Evolutionary conservation across 495 filamentous ascomycete genomes (phyloP), one percentile per base, ranked within the genome.

Genomic region (Tetracladium setigerum): DNA sequence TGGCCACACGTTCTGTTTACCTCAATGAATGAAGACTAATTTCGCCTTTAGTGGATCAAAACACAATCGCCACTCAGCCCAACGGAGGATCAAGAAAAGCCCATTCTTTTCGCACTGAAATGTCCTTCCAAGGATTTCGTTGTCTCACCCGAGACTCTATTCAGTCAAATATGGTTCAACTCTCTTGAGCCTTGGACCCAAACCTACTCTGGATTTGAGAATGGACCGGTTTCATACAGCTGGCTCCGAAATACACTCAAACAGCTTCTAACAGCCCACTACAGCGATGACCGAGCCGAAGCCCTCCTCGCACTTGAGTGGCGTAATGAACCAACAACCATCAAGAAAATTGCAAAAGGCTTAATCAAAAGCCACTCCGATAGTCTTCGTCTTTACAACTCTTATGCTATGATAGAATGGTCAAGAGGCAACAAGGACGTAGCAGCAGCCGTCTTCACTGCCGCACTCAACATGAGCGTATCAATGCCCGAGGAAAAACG

Each of bases 301-400:
- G 89, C 87, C 52, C 69, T 78, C 46, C 67, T 97, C 9, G 81
- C 84, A 1, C 74, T 90, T 49, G 79, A 82, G 46, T 82, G 77
- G 52, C 62, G 65, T 0, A 80, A 79, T 47, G 70, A 78, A 42
- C 66, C 69, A 18, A 51, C 61, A 16, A 62, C 68, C n/a, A 79
- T 77, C 35, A 83, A 74, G 49, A 90, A 87, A 55, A 73, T 73
- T 11, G 86, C 85, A 9, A 95, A 89, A 54, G 65, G 57, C 1
- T 62, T 94, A 0, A 60, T 96, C 10, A 91, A 87, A 56, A 70
- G 71, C 42, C 73, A 79, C 49, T 68, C 78, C 1, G 72, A 80
- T 0, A 85, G 76, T 56, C 60, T 87, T 8, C 65, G 72, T 27
- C 66, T 95, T 4, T 95, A 91, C 63, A 85, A 89, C 55, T 79